Evolutionary conservation across 345 rosid species (phyloP).

Genomic region (Boechera stricta): DNA sequence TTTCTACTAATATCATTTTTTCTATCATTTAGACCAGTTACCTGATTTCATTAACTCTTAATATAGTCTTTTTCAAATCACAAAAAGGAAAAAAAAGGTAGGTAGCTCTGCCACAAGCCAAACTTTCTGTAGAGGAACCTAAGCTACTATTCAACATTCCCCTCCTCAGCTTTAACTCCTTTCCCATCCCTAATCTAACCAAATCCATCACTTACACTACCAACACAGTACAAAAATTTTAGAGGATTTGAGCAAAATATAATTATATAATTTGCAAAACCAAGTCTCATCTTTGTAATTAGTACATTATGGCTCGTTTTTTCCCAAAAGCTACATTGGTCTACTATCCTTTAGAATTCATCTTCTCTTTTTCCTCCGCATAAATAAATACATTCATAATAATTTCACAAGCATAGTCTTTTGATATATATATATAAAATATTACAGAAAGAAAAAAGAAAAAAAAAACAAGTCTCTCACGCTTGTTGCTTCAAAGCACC

Average conservation of each 20-base stretch:
- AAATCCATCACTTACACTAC: slow-evolving; percentile 12
- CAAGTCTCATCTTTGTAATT: not conserved
- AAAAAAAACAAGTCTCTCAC: slow-evolving; percentile 16
- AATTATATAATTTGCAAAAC: not conserved
- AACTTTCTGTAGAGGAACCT: too few relatives aligned
- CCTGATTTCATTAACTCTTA: not conserved
- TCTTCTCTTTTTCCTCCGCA: not conserved
- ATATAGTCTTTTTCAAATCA: not conserved
- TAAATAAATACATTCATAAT: slow-evolving; percentile 31
- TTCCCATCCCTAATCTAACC: slow-evolving; percentile 24
- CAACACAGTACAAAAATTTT: not conserved
- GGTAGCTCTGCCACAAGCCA: slow-evolving; percentile 2
- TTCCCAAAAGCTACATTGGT: slow-evolving; percentile 13
- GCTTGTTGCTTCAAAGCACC: slow-evolving; percentile 48
- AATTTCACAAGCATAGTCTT: slow-evolving; percentile 20
- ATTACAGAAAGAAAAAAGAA: not conserved
- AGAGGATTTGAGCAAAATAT: not conserved
- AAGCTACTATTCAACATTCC: slow-evolving; percentile 27
- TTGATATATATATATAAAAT: not conserved
- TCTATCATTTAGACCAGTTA: not conserved
- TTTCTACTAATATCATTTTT: not conserved
- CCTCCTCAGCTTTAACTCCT: slow-evolving; percentile 16
- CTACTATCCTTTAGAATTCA: slow-evolving; percentile 15
- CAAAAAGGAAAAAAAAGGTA: not conserved
- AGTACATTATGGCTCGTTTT: not conserved